Evolutionary conservation across 1,284 basidiomycete genomes (phyloP).

Genomic region (Butyriboletus appendiculatus): DNA sequence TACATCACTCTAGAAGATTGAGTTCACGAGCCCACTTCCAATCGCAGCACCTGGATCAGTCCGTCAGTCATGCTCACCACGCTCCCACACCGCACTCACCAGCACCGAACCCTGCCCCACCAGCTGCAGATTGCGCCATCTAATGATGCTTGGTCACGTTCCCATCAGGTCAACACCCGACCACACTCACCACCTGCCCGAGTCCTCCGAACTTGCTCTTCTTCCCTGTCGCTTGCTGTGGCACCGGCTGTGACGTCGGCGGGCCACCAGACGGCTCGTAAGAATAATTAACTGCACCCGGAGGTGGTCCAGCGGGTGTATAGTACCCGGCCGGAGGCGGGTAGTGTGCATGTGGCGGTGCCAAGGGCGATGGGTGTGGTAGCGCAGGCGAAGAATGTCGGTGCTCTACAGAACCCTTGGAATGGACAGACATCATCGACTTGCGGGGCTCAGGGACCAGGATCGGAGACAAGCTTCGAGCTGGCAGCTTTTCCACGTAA

Average conservation of each 20-base stretch:
- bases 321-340: slow-evolving; percentile 28
- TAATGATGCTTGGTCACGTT: slow-evolving; percentile 21
- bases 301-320: slow-evolving; percentile 23
- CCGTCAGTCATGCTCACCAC: slow-evolving; percentile 1
- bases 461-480: slow-evolving; percentile 19
- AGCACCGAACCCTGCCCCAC: slow-evolving; percentile 64
- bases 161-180: neutral
- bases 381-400: slow-evolving; percentile 27
- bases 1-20: slow-evolving; percentile 41
- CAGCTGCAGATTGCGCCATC: slow-evolving; percentile 61
- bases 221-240: slow-evolving; percentile 50
- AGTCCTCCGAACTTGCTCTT: slow-evolving; percentile 60
- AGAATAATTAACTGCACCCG: slow-evolving; percentile 30
- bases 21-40: slow-evolving; percentile 45
- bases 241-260: slow-evolving; percentile 38
- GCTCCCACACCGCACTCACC: slow-evolving; percentile 35
- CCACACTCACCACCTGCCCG: slow-evolving; percentile 52
- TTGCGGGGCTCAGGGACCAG: slow-evolving; percentile 28
- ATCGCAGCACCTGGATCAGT: slow-evolving; percentile 42
- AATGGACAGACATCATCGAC: slow-evolving; percentile 4
- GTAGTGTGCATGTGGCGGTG: slow-evolving; percentile 23
- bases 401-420: slow-evolving; percentile 9
- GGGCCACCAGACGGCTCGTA: slow-evolving; percentile 32
- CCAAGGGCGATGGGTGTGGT: slow-evolving; percentile 19
- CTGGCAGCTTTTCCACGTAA: slow-evolving; percentile 53